Percentiles rank a stretch among this genome's conserved stretches.
Conservation (phyloP, 164 flowering plant genomes). For the Liquidambar formosana region DNA sequence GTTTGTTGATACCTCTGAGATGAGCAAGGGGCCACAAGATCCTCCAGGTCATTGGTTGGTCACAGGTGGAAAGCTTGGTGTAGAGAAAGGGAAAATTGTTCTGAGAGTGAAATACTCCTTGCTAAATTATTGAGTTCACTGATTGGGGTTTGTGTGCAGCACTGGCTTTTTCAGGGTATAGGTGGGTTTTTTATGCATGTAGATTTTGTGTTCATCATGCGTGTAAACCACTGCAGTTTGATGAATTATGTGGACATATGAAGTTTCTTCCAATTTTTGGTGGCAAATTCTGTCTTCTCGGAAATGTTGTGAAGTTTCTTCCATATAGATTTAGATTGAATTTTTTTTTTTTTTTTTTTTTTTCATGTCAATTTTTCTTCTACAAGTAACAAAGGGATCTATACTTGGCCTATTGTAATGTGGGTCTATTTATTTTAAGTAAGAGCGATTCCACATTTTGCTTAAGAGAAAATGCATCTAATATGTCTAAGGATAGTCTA, state of each 20-base stretch:
- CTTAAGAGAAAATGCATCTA: too few relatives aligned
- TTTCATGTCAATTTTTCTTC: too few relatives aligned
- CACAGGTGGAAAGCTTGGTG: conserved; percentile 85
- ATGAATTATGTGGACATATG: conserved; percentile 12
- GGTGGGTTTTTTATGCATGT: conserved; percentile 4
- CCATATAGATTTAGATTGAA: too few relatives aligned
- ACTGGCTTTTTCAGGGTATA: conserved; percentile 4
- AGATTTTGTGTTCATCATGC: conserved; percentile 24
- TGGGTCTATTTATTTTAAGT: too few relatives aligned
- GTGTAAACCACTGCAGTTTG: conserved; percentile 14
- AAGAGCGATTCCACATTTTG: too few relatives aligned
- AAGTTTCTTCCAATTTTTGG: conserved; percentile 14
- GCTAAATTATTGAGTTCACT: conserved; percentile 53
- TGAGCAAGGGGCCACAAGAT: conserved; percentile 76
- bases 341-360: background rate
- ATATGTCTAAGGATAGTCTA: too few relatives aligned
- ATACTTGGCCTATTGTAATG: too few relatives aligned
- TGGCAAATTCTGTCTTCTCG: background rate
- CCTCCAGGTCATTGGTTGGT: conserved; percentile 92
- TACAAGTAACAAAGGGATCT: too few relatives aligned
- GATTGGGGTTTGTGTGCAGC: conserved; percentile 2
- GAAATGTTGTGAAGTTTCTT: conserved; percentile 9
- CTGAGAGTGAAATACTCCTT: conserved; percentile 79
- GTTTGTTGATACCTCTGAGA: conserved; percentile 63
- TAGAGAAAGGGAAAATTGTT: conserved; percentile 76